Evolutionary conservation across 352 stramenopile species (phyloP), one percentile per base, ranked within the genome.

Genomic region (Globisporangium cylindrosporum): DNA sequence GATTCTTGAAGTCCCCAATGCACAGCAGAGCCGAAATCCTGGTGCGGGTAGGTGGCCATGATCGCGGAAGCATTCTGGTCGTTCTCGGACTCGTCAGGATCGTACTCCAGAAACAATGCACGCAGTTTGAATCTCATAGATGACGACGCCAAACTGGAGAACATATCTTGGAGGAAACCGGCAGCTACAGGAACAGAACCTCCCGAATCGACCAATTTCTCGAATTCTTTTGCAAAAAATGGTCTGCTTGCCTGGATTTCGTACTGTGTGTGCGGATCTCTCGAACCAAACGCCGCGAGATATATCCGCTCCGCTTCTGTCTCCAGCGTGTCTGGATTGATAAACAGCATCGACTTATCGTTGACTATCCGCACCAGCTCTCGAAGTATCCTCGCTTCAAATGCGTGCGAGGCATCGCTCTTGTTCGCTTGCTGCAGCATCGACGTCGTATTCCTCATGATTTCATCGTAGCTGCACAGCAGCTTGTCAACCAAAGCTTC

Each of bases 1-100:
- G 80, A 76, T 53, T 92, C 81, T 22, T 84, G 74, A 15, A 93
- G 53, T 34, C 82, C 84, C 32, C 79, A 80, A 66, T 93, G 84
- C 57, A 94, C 76, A 1, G 86, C 84, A n/a, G 86, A 82, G n/a
- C 84, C 86, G 64, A 91, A 81, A 62, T 94, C 82, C 72, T 92
- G 86, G 53, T 94, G 86, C 4, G 82, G 70, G 51, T 92, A 92
- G 29, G 60, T 73, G 0, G 78, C 80, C 49, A 86, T 86, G 8
- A 20, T 63, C 18, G 63, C 60, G 5, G 54, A 25, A 0, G 62
- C 41, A 49, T 49, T 29, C 20, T 36, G 25, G 0, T 64, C 66
- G 22, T 66, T 29, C 18, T 73, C 72, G 10, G 76, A 56, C 3
- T 67, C 61, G 22, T 76, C 71, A 18, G 78, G 71, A 38, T 90